A percentile compares a stretch with the other conserved stretches of the same genome.
Evolutionary conservation across 257 asterid species (phyloP).

Genomic region (Ajuga chamaepitys): DNA sequence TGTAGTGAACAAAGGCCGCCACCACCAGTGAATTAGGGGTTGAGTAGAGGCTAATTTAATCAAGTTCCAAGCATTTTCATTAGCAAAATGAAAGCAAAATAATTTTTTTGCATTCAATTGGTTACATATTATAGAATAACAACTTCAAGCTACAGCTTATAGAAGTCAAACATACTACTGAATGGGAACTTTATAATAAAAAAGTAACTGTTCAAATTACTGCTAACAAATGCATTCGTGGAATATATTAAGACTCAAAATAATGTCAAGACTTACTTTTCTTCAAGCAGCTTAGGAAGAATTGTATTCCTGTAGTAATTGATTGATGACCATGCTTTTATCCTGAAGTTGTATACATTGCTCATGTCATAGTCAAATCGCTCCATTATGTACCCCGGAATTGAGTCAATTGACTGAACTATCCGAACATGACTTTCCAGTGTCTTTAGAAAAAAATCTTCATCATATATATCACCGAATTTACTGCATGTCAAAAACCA

Average conservation of each 20-base stretch:
- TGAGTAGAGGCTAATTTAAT: not conserved
- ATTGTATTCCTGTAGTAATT: slow-evolving; percentile 66
- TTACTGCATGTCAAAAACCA: slow-evolving; percentile 53
- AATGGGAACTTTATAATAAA: not conserved
- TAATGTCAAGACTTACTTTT: slow-evolving; percentile 48
- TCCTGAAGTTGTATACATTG: slow-evolving; percentile 85
- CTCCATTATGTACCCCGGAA: slow-evolving; percentile 82
- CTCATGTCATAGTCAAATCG: slow-evolving; percentile 79
- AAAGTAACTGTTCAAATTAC: not conserved
- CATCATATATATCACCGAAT: slow-evolving; percentile 83
- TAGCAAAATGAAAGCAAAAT: not conserved
- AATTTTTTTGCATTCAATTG: not conserved
- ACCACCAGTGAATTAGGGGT: not conserved
- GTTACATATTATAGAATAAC: not conserved
- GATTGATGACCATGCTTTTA: slow-evolving; percentile 92
- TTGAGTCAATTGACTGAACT: slow-evolving; percentile 43
- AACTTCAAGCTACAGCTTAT: not conserved
- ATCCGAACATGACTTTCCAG: slow-evolving; percentile 71
- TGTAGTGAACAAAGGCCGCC: not conserved
- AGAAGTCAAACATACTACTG: not conserved
- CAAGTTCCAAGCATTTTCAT: not conserved
- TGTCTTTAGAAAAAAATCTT: slow-evolving; percentile 62
- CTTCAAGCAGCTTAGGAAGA: slow-evolving; percentile 90
- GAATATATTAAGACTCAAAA: no score
- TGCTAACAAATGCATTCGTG: not conserved